A percentile compares a stretch with the other conserved stretches of the same genome.
phyloP scores from a whole-genome alignment of 331 rosid genomes.

The Cydonia oblonga region DNA sequence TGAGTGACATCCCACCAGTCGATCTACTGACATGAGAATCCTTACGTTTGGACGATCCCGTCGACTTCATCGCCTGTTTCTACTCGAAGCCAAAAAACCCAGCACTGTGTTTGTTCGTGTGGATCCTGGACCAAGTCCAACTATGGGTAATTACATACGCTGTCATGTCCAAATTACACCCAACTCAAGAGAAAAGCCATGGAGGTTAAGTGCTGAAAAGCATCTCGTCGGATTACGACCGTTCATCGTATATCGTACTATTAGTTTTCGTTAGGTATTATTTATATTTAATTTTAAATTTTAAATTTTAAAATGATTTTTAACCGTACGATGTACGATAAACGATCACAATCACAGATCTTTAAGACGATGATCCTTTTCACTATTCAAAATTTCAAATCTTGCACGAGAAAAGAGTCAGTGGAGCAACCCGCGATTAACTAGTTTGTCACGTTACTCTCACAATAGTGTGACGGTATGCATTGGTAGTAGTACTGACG shows the following conservation, averaged over 20 bases:
- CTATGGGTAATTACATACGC: not conserved
- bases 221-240: too few species aligned
- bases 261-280: too few species aligned
- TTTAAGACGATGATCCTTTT: too few species aligned
- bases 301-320: too few species aligned
- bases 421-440: not conserved
- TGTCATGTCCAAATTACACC: not conserved
- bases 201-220: not conserved
- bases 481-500: not conserved
- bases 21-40: constrained; percentile 56
- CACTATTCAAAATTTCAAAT: not conserved
- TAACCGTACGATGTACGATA: rapidly evolving
- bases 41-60: constrained; percentile 34
- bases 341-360: too few species aligned
- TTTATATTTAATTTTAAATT: too few species aligned
- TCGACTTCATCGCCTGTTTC: constrained; percentile 23
- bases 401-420: too few species aligned
- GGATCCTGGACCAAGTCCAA: not conserved
- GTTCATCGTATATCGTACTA: too few species aligned
- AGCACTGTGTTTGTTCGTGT: not conserved
- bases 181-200: not conserved
- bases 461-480: not conserved
- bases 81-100: not conserved
- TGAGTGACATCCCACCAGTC: not conserved
- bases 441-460: not conserved